Evolutionary conservation across 441 rosid genomes (phyloP), one percentile per base, ranked within the genome.

Genomic region (Euphorbia celastroides): DNA sequence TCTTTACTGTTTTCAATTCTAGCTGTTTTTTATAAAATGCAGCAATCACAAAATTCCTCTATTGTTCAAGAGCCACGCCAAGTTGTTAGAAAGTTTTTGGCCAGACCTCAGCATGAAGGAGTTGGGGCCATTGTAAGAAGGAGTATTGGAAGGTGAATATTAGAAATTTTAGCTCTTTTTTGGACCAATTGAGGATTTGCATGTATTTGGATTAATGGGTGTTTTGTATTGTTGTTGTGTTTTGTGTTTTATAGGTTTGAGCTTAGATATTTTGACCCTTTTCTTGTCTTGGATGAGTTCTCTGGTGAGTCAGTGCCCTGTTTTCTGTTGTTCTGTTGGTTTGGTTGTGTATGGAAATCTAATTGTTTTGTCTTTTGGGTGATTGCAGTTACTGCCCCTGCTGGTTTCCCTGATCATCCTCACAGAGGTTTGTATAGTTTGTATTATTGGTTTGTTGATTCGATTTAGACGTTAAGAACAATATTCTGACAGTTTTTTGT

Each of bases 391-490:
- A 80, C 91, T 62, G 84, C 95, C 60, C 96, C 95, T 27, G 83
- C 93, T 60, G 98, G 98, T 54, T 92, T 92, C 75, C 96, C 93
- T 60, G 98, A 92, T 78, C 98, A 92, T 76, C 98, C 98, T 48
- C 98, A 92, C 31, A 86, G 95, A 92, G 98, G 97, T 87, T 64
- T 57, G 41, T 50, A 51, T 52, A 3, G 23, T 22, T 13, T 8
- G 12, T n/a, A 0, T 25, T 54, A 42, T 2, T 1, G 16, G 62
- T 68, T 68, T 68, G 62, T 44, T 22, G 12, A 51, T 51, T 7
- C 55, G 8, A 17, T 50, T 19, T 0, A 22, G 59, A 10, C 23
- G 0, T 12, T 9, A 4, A 75, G 46, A n/a, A 5, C 46, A 62
- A 56, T 14, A 42, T 62, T 74, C 69, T 75, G 60, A 44, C 64